Evolutionary conservation across 176 grass and related monocot species (phyloP).

Genomic region (Hordeum vulgare): DNA sequence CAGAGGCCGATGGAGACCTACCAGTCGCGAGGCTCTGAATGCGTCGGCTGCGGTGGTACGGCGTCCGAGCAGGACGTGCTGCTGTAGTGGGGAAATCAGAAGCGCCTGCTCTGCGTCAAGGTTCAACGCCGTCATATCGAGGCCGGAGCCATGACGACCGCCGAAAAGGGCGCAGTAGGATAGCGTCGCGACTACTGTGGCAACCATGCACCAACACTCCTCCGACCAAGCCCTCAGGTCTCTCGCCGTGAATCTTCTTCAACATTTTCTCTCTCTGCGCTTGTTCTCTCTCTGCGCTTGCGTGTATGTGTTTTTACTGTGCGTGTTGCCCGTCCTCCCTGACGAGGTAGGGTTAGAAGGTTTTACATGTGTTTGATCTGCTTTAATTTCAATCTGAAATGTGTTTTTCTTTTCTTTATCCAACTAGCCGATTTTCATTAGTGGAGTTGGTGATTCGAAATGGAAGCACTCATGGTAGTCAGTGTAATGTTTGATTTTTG

Average conservation of each 20-base stretch:
- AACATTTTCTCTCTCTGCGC: neutral
- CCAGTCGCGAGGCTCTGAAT: constrained; percentile 50
- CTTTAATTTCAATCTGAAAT: constrained; percentile 13
- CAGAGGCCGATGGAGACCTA: constrained; percentile 52
- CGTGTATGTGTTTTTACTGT: neutral
- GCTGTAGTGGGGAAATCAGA: constrained; percentile 79
- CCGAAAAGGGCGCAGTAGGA: constrained; percentile 34
- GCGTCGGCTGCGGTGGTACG: constrained; percentile 30
- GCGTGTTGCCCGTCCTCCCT: constrained; percentile 1
- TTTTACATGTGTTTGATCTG: neutral
- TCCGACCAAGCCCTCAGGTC: constrained; percentile 31
- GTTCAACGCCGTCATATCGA: constrained; percentile 58
- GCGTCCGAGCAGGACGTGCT: constrained; percentile 50
- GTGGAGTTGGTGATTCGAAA: neutral
- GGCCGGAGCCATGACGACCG: constrained; percentile 20
- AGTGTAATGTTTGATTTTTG: neutral
- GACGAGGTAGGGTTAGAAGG: neutral
- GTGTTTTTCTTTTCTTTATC: neutral
- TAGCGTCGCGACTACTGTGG: constrained; percentile 42
- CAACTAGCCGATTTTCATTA: neutral
- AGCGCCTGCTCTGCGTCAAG: constrained; percentile 72
- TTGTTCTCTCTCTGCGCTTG: neutral
- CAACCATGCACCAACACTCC: constrained; percentile 29
- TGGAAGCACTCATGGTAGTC: neutral
- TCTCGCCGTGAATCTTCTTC: neutral